Conservation (phyloP, 1,139 yeast species). For the Yamadazyma spencermartinsiae region DNA sequence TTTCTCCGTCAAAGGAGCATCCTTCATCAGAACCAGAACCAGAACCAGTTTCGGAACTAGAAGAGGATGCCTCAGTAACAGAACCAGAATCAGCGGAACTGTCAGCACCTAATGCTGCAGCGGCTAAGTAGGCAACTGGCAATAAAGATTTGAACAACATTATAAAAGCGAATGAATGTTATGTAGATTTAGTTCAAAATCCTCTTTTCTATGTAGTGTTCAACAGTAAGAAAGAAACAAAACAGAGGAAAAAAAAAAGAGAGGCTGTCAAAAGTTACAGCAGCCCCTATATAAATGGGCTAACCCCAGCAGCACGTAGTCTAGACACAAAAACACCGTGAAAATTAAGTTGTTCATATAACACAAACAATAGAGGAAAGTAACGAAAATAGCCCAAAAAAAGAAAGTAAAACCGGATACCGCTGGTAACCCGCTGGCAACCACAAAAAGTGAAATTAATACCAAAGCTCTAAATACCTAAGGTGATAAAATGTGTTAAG, state of each 20-base stretch:
- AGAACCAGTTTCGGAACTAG: conserved; percentile 10
- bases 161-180: conserved; percentile 1
- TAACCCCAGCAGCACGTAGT: not conserved
- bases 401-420: not conserved
- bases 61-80: conserved; percentile 3
- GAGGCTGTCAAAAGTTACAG: not conserved
- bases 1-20: conserved; percentile 41
- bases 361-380: not conserved
- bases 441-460: not conserved
- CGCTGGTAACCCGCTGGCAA: too few relatives aligned
- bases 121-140: conserved; percentile 14
- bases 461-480: not conserved
- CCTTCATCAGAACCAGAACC: conserved; percentile 17
- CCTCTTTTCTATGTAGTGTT: not conserved
- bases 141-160: conserved; percentile 23
- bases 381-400: not conserved
- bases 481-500: not conserved
- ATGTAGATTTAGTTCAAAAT: not conserved
- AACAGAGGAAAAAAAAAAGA: conserved; percentile 1
- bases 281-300: not conserved
- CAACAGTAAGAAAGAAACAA: not conserved
- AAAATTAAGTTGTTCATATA: not conserved
- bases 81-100: conserved; percentile 7
- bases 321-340: not conserved
- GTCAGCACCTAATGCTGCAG: conserved; percentile 15